Base-by-base conservation (phyloP, 2,329 filamentous ascomycete species). In the Aspergillus thermomutatus region DNA sequence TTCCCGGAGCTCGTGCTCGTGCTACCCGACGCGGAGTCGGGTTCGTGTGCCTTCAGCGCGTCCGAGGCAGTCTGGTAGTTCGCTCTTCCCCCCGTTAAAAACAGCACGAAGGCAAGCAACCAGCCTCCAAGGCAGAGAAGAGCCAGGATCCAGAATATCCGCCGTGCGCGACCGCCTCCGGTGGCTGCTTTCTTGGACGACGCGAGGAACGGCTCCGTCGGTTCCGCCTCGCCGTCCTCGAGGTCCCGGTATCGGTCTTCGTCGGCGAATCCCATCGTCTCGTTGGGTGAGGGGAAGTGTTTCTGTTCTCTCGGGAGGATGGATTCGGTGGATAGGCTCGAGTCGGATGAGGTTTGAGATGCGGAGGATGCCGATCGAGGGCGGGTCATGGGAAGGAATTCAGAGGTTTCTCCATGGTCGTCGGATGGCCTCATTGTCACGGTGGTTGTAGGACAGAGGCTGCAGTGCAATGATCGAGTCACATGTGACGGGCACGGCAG, bases 61-160 rank as follows among this genome's bases (percentile, higher is more conserved):
- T 69, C 66, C 3, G 64, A 64, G 5, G 62, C 67, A 3, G 67
- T 66, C n/a, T 70, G 64, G 49, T 67, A 62, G 50, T 69, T 69
- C 23, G 72, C 67, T 23, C 68, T 68, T 7, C 71, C 72, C 27
- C 69, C 68, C 3, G 69, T 65, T 52, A 79, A 57, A 55, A 80
- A 79, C 17, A 78, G 60, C 41, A 77, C 66, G 43, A 80, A 71
- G 0, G 77, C 75, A 48, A 79, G 61, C n/a, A 73, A 58, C 78
- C 78, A 80, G 49, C 77, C 77, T 14, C 72, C 72, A 28, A 79
- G 53, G 43, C 73, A 77, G 34, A 80, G 65, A n/a, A 72, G 50
- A 7, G 72, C 65, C 26, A 80, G 57, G 6, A 70, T 55, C 76
- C 76, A 79, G 43, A 80, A 63, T 43, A 75, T 55, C 40, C 70